These are phyloP conservation scores for Penicillium sclerotigenum DNA, from an alignment of 2,329 filamentous ascomycete genomes.

Conservation along the genomic window DNA sequence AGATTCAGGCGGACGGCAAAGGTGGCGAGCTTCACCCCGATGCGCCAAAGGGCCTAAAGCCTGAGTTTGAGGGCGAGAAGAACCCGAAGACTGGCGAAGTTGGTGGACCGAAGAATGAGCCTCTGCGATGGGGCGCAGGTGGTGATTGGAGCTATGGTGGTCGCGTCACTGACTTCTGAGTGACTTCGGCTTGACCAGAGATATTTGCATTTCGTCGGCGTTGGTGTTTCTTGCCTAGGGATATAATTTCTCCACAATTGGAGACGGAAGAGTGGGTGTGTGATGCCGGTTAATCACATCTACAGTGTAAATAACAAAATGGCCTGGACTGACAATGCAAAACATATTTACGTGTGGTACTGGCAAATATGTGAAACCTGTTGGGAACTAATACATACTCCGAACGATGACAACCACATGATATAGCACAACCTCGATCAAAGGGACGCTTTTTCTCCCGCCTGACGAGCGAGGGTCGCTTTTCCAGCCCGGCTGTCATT, in stretches of 20 bases:
- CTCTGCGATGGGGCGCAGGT: slow-evolving; percentile 73
- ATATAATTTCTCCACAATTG: neutral
- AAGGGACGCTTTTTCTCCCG: slow-evolving; percentile 12
- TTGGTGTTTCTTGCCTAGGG: slow-evolving; percentile 14
- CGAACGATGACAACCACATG: neutral
- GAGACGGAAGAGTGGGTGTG: neutral
- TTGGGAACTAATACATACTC: neutral
- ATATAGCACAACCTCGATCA: neutral
- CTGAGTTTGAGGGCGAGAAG: slow-evolving; percentile 87
- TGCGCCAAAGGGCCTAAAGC: slow-evolving; percentile 70
- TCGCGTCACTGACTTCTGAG: slow-evolving; percentile 82
- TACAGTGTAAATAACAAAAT: slow-evolving; percentile 4
- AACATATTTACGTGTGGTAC: neutral
- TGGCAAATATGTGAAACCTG: neutral
- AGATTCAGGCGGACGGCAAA: slow-evolving; percentile 54
- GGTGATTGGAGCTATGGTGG: slow-evolving; percentile 95
- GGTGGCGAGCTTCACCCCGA: slow-evolving; percentile 68
- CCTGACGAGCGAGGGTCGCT: slow-evolving; percentile 45
- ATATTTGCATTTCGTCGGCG: slow-evolving; percentile 23
- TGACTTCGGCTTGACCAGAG: neutral
- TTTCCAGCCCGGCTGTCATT: slow-evolving; percentile 56
- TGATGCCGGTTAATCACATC: neutral
- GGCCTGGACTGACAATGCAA: neutral
- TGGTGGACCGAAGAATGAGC: slow-evolving; percentile 96
- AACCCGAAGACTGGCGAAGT: slow-evolving; percentile 96